These are phyloP conservation scores for Aspergillus calidoustus DNA, from an alignment of 2,329 filamentous ascomycete genomes.

Conservation along the genomic window DNA sequence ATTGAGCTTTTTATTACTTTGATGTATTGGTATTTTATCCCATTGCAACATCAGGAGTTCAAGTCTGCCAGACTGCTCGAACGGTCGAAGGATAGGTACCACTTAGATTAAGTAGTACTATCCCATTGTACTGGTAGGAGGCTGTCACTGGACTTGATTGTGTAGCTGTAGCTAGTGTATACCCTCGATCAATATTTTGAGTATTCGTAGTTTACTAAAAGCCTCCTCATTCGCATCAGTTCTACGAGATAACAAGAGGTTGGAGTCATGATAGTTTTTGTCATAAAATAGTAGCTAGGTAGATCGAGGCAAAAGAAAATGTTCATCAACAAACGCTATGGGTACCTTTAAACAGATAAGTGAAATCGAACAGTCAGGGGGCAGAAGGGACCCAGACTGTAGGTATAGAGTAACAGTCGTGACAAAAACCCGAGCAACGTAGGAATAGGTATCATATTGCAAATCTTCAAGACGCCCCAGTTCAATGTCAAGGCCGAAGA, in stretches of 20 bases:
- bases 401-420: conserved; percentile 18
- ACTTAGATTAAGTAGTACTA: too few species aligned
- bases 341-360: conserved; percentile 22
- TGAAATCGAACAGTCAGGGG: neutral
- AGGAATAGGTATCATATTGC: conserved; percentile 37
- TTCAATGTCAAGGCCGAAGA: conserved; percentile 18
- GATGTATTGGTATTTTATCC: neutral
- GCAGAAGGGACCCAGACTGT: conserved; percentile 12
- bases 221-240: neutral
- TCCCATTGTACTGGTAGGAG: too few species aligned
- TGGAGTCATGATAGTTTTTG: conserved; percentile 27
- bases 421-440: conserved; percentile 29
- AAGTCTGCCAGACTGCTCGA: too few species aligned
- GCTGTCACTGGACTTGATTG: too few species aligned
- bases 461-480: conserved; percentile 27
- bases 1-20: neutral
- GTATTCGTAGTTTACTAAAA: too few species aligned
- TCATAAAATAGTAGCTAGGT: conserved; percentile 21
- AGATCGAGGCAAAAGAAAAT: conserved; percentile 12
- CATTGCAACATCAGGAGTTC: neutral
- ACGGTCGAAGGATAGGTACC: neutral
- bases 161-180: too few species aligned
- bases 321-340: conserved; percentile 26
- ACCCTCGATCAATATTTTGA: too few species aligned
- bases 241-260: conserved; percentile 21